These are phyloP conservation scores for Trametes versicolor DNA, from an alignment of 1,284 basidiomycete species.

Conservation along the genomic window DNA sequence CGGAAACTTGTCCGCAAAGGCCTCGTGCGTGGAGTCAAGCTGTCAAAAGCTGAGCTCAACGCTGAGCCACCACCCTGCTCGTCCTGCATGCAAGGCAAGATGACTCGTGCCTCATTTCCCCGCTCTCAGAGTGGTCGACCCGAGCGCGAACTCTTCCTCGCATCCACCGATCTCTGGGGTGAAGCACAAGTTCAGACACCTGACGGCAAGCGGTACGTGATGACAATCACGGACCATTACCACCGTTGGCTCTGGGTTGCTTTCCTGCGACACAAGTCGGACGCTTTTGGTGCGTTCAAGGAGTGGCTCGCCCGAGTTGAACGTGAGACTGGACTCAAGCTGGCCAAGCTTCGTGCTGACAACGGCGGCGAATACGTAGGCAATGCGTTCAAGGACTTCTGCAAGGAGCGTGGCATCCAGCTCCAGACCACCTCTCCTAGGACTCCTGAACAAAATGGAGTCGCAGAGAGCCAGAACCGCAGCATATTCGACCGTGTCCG, in stretches of 20 bases:
- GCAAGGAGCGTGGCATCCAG: slow-evolving; percentile 22
- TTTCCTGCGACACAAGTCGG: slow-evolving; percentile 21
- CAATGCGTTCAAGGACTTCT: slow-evolving; percentile 23
- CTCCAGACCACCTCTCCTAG: slow-evolving; percentile 32
- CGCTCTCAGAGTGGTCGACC: slow-evolving; percentile 5
- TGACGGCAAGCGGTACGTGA: slow-evolving; percentile 19
- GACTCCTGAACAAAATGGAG: slow-evolving; percentile 41
- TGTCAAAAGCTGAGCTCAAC: slow-evolving; percentile 12
- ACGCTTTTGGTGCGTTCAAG: slow-evolving; percentile 20
- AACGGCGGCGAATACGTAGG: slow-evolving; percentile 30
- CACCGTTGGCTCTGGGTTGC: slow-evolving; percentile 15
- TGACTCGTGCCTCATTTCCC: slow-evolving; percentile 20
- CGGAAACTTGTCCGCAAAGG: slow-evolving; percentile 5
- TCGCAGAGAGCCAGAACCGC: slow-evolving; percentile 49
- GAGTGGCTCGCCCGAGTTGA: slow-evolving; percentile 16
- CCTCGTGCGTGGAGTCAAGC: slow-evolving; percentile 7
- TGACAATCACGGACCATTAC: slow-evolving; percentile 15
- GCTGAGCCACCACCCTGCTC: slow-evolving; percentile 10
- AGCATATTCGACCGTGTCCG: slow-evolving; percentile 38
- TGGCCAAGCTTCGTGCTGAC: slow-evolving; percentile 25
- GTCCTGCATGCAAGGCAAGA: slow-evolving; percentile 21
- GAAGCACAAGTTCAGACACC: slow-evolving; percentile 10
- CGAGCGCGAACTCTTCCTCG: slow-evolving; percentile 1
- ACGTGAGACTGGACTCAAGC: slow-evolving; percentile 17
- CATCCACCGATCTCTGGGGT: slow-evolving; percentile 18